These are phyloP conservation scores for Primulina huaijiensis DNA, from an alignment of 257 asterid species.

Conservation along the genomic window DNA sequence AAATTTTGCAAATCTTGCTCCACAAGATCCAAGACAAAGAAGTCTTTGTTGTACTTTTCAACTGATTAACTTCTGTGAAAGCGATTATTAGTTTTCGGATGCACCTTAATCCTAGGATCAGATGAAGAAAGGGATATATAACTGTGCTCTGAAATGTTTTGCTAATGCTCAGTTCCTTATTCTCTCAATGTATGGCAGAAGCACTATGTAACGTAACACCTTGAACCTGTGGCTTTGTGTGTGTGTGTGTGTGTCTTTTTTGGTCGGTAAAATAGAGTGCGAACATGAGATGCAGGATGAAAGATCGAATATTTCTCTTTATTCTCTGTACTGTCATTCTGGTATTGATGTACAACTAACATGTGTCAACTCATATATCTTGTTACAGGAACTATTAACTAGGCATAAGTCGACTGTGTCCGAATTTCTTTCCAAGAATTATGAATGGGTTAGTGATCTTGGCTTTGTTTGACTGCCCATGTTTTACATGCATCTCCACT, in stretches of 20 bases:
- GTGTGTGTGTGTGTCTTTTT: too few relatives aligned
- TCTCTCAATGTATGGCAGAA: too few relatives aligned
- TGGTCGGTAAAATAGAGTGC: too few relatives aligned
- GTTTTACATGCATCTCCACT: conserved; percentile 12
- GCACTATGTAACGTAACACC: neutral
- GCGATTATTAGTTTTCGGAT: neutral
- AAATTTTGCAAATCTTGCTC: neutral
- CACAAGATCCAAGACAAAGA: neutral
- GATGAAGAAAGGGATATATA: neutral
- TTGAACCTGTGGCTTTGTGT: too few relatives aligned
- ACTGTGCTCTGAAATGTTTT: conserved; percentile 5
- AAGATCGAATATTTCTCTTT: neutral
- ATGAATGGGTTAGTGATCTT: conserved; percentile 74
- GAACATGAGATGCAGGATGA: neutral
- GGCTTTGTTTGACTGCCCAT: conserved; percentile 10
- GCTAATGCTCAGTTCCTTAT: conserved; percentile 6
- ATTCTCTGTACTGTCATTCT: neutral
- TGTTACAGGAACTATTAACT: conserved; percentile 85
- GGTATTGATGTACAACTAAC: conserved; percentile 19
- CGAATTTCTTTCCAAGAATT: conserved; percentile 79
- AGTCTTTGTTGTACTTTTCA: neutral
- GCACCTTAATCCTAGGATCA: neutral
- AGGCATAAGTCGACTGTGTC: conserved; percentile 97
- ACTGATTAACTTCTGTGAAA: neutral
- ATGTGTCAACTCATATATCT: conserved; percentile 14